These are phyloP conservation scores for Fusarium sp. DNA, from an alignment of 2,329 filamentous ascomycete genomes.

Conservation along the genomic window DNA sequence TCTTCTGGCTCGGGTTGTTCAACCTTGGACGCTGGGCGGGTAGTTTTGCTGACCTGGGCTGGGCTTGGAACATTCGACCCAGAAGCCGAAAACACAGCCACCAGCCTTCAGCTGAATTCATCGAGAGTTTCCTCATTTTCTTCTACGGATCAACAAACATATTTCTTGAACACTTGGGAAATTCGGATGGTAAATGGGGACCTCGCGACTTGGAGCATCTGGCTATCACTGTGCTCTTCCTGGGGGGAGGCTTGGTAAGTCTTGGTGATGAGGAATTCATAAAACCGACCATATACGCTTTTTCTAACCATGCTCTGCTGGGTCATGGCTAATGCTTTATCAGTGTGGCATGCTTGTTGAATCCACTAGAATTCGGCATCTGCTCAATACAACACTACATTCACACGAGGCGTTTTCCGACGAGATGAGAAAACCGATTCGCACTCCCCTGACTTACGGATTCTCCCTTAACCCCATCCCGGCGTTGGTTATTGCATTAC, in stretches of 20 bases:
- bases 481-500: conserved; percentile 82
- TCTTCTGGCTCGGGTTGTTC: conserved; percentile 92
- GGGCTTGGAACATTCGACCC: conserved; percentile 92
- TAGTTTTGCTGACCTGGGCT: conserved; percentile 88
- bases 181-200: not conserved
- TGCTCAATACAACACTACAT: not conserved
- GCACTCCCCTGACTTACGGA: conserved; percentile 65
- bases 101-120: not conserved
- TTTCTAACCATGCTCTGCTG: not conserved
- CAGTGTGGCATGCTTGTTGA: not conserved
- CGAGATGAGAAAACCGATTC: not conserved
- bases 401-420: not conserved
- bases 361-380: not conserved
- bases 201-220: not conserved
- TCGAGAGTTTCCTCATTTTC: not conserved
- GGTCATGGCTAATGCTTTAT: not conserved
- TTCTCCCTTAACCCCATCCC: conserved; percentile 90
- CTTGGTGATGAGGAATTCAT: not conserved
- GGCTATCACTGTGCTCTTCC: not conserved
- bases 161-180: not conserved
- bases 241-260: not conserved
- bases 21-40: conserved; percentile 90
- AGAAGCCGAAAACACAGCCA: conserved; percentile 64
- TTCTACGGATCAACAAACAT: not conserved
- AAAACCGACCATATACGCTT: not conserved